These are phyloP conservation scores for Carex cristatella DNA, from an alignment of 176 grass and related monocot genomes.

Conservation along the genomic window DNA sequence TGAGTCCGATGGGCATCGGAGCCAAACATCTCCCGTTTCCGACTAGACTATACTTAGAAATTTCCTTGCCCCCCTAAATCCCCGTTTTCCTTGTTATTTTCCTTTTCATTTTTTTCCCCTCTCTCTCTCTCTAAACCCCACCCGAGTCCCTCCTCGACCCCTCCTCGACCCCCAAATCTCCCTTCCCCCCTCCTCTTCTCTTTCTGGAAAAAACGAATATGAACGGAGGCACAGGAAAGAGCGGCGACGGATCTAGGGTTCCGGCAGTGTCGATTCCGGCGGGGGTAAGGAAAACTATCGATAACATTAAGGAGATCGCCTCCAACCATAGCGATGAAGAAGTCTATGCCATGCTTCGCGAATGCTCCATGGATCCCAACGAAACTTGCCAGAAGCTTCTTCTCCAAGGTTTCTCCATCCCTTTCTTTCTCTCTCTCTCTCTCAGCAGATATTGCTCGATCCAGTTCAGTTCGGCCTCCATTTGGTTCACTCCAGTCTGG, in stretches of 20 bases:
- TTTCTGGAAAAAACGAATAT: background rate
- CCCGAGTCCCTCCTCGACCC: background rate
- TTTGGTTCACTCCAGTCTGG: background rate
- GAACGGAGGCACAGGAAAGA: conserved; percentile 11
- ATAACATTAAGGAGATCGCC: conserved; percentile 87
- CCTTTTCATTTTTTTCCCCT: background rate
- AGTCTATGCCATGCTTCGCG: conserved; percentile 84
- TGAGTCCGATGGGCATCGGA: too few relatives aligned
- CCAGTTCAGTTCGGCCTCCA: background rate
- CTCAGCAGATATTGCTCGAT: background rate
- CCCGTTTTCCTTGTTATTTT: background rate
- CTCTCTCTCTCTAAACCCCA: background rate
- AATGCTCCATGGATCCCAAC: conserved; percentile 97
- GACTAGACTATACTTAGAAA: background rate
- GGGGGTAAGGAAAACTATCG: conserved; percentile 52
- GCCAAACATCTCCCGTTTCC: background rate
- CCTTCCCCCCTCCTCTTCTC: background rate
- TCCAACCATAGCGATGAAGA: conserved; percentile 82
- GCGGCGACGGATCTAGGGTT: conserved; percentile 34
- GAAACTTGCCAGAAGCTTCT: conserved; percentile 85
- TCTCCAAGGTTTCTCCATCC: conserved; percentile 46
- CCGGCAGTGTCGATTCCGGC: conserved; percentile 43
- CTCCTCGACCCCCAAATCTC: conserved; percentile 19
- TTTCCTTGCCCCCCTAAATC: background rate
- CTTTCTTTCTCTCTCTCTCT: background rate